A percentile compares a stretch with the other conserved stretches of the same genome.
Evolutionary conservation across 2,329 filamentous ascomycete genomes (phyloP).

Genomic region (Colletotrichum sidae): DNA sequence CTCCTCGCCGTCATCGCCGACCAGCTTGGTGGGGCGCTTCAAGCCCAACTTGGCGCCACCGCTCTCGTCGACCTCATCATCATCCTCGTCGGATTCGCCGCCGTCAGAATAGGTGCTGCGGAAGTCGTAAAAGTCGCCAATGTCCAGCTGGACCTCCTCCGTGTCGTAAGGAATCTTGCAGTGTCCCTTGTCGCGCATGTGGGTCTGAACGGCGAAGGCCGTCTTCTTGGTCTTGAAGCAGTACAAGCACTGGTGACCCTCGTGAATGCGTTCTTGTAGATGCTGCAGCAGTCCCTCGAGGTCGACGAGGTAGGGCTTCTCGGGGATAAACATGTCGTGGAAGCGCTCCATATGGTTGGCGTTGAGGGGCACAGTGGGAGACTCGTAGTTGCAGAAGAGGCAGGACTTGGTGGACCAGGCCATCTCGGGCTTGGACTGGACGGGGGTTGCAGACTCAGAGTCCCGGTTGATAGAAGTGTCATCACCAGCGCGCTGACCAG

Average conservation of each 20-base stretch:
- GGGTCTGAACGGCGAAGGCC: slow-evolving; percentile 85
- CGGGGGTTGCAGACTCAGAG: slow-evolving; percentile 56
- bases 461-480: slow-evolving; percentile 52
- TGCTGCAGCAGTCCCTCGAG: slow-evolving; percentile 83
- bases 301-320: slow-evolving; percentile 85
- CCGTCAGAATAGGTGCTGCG: slow-evolving; percentile 92
- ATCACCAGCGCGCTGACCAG: slow-evolving; percentile 55
- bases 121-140: slow-evolving; percentile 98
- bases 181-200: slow-evolving; percentile 97
- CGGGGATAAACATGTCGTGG: slow-evolving; percentile 96
- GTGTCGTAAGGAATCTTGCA: slow-evolving; percentile 95
- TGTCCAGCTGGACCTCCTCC: slow-evolving; percentile 90
- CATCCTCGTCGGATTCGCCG: slow-evolving; percentile 72
- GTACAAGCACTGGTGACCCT: slow-evolving; percentile 86
- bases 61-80: slow-evolving; percentile 61
- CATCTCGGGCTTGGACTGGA: slow-evolving; percentile 49
- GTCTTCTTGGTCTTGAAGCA: slow-evolving; percentile 87
- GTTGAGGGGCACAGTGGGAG: slow-evolving; percentile 80
- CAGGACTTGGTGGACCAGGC: slow-evolving; percentile 68
- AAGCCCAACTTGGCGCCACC: slow-evolving; percentile 78
- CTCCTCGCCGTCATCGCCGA: slow-evolving; percentile 61
- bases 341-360: slow-evolving; percentile 89
- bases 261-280: slow-evolving; percentile 82
- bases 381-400: slow-evolving; percentile 92
- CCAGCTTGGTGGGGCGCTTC: slow-evolving; percentile 64